Evolutionary conservation across 2,329 filamentous ascomycete genomes (phyloP), one percentile per base, ranked within the genome.

Genomic region (Graphilbum sp.): DNA sequence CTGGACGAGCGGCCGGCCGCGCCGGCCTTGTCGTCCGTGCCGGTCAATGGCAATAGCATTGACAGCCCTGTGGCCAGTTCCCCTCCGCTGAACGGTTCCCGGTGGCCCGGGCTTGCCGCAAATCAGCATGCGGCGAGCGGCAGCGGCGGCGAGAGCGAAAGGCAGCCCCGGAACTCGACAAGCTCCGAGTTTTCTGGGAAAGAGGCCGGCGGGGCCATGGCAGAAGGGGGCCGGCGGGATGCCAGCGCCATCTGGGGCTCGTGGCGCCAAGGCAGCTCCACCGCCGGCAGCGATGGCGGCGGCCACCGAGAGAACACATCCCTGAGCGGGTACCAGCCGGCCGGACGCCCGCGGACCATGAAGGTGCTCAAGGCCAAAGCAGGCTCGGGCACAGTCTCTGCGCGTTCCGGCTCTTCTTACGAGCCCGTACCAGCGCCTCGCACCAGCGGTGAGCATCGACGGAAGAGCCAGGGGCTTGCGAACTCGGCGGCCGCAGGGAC

Each of bases 351-450:
- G 15, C 72, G 80, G 36, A 77, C 75, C 36, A 96, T 96, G 80
- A 96, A 94, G 62, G 79, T 95, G 2, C 64, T 96, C 37, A 85
- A 86, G 51, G 77, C 88, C 1, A 90, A 85, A 54, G 66, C 76
- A 6, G 40, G 43, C 8, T 33, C 37, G 11, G 34, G 61, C 20
- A 69, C 77, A 0, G 60, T 61, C 2, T 66, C 67, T 11, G 58
- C 61, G 2, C 63, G 63, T 41, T 65, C 66, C 0, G 67, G 67
- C 1, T 49, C 64, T 2, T 54, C 67, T 2, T 71, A 72, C 41
- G 74, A 78, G 44, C 59, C 66, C 5, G 51, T 64, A 4, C 50
- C 61, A 9, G 49, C 60, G 2, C 48, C 60, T n/a, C 64, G 66
- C 43, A 54, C 59, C 8, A 61, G 56, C 20, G 58, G 56, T 10